phyloP scores from a whole-genome alignment of 441 rosid genomes.

The Pelargonium cotyledonis region DNA sequence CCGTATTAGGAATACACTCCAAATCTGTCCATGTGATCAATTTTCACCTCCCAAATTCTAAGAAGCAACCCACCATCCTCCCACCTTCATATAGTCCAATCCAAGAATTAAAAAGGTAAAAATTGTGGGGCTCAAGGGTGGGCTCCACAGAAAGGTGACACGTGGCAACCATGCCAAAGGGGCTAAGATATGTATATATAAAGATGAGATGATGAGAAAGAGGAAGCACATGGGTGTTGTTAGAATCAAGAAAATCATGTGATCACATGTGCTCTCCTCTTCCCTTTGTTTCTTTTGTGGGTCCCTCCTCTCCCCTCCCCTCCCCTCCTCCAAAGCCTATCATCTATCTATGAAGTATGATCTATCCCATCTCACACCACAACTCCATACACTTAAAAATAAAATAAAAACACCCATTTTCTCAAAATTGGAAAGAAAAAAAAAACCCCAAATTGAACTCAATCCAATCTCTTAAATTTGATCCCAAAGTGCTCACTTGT shows the following conservation, averaged over 20 bases:
- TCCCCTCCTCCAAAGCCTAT: conserved; percentile 1
- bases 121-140: conserved; percentile 13
- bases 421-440: not conserved
- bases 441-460: too few relatives aligned
- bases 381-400: not conserved
- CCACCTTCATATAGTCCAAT: too few relatives aligned
- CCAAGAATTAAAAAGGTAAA: too few relatives aligned
- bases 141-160: conserved; percentile 21
- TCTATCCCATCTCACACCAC: not conserved
- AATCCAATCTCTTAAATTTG: too few relatives aligned
- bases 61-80: too few relatives aligned
- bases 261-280: conserved; percentile 47
- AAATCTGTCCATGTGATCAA: too few relatives aligned
- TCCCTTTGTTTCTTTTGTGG: conserved; percentile 19
- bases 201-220: conserved; percentile 7
- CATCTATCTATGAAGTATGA: conserved; percentile 16
- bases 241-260: conserved; percentile 55
- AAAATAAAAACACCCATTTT: conserved; percentile 13
- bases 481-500: too few relatives aligned
- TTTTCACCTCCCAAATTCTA: too few relatives aligned
- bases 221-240: conserved; percentile 44
- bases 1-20: too few relatives aligned
- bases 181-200: conserved; percentile 19
- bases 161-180: conserved; percentile 41
- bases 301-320: conserved; percentile 15